A percentile compares a stretch with the other conserved stretches of the same genome.
Conservation (phyloP, 176 grass and related monocot genomes). For the Oryza rufipogon region DNA sequence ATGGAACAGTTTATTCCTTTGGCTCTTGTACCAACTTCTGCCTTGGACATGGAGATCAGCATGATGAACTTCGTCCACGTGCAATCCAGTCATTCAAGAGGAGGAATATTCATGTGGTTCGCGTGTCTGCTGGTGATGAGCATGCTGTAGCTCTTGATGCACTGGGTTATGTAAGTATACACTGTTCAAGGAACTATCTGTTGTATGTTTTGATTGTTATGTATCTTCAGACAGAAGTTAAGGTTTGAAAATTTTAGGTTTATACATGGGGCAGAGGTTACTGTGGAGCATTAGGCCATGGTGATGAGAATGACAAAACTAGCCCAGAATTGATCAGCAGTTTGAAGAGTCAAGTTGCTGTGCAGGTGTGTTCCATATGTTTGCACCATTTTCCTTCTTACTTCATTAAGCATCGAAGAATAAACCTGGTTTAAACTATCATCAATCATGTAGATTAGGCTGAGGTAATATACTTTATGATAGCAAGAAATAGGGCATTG, state of each 20-base stretch:
- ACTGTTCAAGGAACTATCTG: slow-evolving; percentile 6
- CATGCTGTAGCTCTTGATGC: slow-evolving; percentile 97
- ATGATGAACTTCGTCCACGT: slow-evolving; percentile 86
- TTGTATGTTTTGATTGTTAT: slow-evolving; percentile 21
- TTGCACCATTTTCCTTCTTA: slow-evolving; percentile 4
- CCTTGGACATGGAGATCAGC: slow-evolving; percentile 91
- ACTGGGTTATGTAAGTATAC: slow-evolving; percentile 70
- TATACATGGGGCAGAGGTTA: slow-evolving; percentile 99
- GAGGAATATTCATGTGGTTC: slow-evolving; percentile 87
- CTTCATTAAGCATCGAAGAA: slow-evolving; percentile 19
- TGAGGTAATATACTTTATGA: background rate
- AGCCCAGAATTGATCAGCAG: slow-evolving; percentile 71
- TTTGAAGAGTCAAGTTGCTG: slow-evolving; percentile 80
- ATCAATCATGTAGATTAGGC: background rate
- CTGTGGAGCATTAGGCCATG: slow-evolving; percentile 97
- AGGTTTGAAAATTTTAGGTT: slow-evolving; percentile 61
- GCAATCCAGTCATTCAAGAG: slow-evolving; percentile 79
- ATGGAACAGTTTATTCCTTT: slow-evolving; percentile 86
- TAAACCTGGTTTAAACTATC: background rate
- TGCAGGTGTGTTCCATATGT: slow-evolving; percentile 72
- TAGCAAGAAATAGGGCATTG: background rate
- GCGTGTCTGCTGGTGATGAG: slow-evolving; percentile 97
- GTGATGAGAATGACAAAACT: slow-evolving; percentile 98
- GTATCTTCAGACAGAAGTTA: slow-evolving; percentile 19
- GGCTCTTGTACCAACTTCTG: slow-evolving; percentile 95